Evolutionary conservation across 2,329 filamentous ascomycete genomes (phyloP).

Genomic region (Calonectria ilicicola): DNA sequence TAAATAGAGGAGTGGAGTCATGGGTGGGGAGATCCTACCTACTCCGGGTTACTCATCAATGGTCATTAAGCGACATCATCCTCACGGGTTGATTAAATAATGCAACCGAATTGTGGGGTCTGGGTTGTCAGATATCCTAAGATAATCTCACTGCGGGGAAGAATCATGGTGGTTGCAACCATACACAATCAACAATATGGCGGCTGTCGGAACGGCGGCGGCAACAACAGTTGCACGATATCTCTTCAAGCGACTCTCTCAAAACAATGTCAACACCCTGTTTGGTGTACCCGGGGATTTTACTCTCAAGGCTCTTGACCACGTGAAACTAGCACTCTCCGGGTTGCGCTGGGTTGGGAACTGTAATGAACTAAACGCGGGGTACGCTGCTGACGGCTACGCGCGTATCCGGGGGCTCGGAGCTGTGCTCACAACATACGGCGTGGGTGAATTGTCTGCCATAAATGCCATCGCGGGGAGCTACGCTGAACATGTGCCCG

Average conservation of each 20-base stretch:
- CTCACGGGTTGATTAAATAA: not conserved
- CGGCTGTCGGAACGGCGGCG: not conserved
- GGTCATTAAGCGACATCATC: not conserved
- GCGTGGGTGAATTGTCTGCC: not conserved
- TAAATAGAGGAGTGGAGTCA: no score
- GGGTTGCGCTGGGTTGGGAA: not conserved
- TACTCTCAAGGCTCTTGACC: not conserved
- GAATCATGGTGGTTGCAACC: no score
- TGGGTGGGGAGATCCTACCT: no score
- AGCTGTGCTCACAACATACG: not conserved
- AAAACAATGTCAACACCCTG: not conserved
- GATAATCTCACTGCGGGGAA: not conserved
- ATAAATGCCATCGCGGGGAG: not conserved
- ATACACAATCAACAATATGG: not conserved
- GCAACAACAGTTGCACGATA: not conserved
- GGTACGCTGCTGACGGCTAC: not conserved
- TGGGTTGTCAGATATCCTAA: not conserved
- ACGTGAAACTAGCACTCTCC: not conserved
- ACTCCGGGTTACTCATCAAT: not conserved
- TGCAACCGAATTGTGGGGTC: not conserved
- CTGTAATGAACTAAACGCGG: constrained; percentile 1
- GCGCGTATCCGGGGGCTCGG: not conserved
- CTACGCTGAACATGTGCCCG: not conserved
- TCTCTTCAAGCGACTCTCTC: not conserved
- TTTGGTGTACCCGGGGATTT: not conserved